These are phyloP conservation scores for Mentha longifolia DNA, from an alignment of 257 asterid species.

Conservation along the genomic window DNA sequence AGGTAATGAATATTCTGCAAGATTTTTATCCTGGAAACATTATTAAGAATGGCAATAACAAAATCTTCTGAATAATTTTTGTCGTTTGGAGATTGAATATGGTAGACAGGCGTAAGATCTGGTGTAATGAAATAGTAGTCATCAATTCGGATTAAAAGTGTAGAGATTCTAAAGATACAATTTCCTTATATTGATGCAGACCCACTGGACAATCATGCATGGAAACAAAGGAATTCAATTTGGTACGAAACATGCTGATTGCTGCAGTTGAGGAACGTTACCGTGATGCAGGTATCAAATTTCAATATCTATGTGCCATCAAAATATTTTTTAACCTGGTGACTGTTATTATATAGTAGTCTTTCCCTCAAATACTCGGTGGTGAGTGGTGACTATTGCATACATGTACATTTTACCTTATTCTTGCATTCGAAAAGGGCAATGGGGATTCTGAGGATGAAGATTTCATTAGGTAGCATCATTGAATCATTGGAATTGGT, in stretches of 20 bases:
- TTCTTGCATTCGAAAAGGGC: background rate
- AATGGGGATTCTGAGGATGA: background rate
- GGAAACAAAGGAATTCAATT: conserved; percentile 55
- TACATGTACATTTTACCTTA: background rate
- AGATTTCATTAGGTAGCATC: conserved; percentile 14
- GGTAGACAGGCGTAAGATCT: background rate
- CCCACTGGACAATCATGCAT: conserved; percentile 55
- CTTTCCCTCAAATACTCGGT: background rate
- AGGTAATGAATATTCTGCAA: conserved; percentile 33
- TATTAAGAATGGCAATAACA: conserved; percentile 6
- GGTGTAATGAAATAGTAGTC: background rate
- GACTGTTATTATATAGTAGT: background rate
- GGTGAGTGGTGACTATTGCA: background rate
- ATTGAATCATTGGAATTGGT: background rate
- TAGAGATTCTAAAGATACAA: background rate
- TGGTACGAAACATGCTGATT: conserved; percentile 54
- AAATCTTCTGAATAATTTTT: background rate
- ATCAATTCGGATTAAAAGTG: background rate
- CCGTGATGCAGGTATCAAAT: conserved; percentile 63
- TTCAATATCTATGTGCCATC: background rate
- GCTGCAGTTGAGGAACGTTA: conserved; percentile 63
- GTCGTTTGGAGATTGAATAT: background rate
- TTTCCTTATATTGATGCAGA: conserved; percentile 33
- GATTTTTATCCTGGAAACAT: background rate
- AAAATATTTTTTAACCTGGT: background rate